Conservation (phyloP, 75 land plant species). For the Pinus taeda region DNA sequence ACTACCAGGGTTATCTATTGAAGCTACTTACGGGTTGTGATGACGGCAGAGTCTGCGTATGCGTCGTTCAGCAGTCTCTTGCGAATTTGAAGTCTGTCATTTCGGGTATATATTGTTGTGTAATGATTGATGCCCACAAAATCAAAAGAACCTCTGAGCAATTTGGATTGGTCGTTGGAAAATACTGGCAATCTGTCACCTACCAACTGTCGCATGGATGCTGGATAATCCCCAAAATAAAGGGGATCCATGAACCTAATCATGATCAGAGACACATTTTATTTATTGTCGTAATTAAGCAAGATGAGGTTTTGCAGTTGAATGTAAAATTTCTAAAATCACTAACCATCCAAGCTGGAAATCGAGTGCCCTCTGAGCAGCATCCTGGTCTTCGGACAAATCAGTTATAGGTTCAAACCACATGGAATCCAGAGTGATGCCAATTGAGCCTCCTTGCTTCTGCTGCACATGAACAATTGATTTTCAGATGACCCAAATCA, state of each 20-base stretch:
- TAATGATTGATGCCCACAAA: constrained; percentile 88
- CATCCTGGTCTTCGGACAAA: constrained; percentile 51
- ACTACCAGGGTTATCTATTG: neutral
- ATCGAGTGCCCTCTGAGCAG: constrained; percentile 68
- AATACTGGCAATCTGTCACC: constrained; percentile 57
- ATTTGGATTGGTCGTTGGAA: constrained; percentile 21
- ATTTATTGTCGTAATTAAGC: neutral
- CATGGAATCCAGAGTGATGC: constrained; percentile 64
- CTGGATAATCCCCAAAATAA: constrained; percentile 56
- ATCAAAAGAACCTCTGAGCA: constrained; percentile 51
- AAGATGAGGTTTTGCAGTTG: neutral
- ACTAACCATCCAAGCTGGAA: constrained; percentile 77
- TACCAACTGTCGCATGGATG: constrained; percentile 53
- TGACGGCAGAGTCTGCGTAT: constrained; percentile 37
- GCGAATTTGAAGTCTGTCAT: constrained; percentile 34
- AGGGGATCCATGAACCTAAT: constrained; percentile 78
- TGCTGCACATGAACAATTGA: constrained; percentile 18
- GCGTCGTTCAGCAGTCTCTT: constrained; percentile 46
- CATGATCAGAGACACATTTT: neutral
- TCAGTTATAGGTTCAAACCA: constrained; percentile 77
- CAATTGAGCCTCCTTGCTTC: constrained; percentile 60
- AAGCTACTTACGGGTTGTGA: constrained; percentile 41
- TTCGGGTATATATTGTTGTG: constrained; percentile 62
- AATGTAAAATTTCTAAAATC: neutral
- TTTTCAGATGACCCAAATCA: neutral